Evolutionary conservation across 176 grass and related monocot genomes (phyloP).

Genomic region (Ananas comosus): DNA sequence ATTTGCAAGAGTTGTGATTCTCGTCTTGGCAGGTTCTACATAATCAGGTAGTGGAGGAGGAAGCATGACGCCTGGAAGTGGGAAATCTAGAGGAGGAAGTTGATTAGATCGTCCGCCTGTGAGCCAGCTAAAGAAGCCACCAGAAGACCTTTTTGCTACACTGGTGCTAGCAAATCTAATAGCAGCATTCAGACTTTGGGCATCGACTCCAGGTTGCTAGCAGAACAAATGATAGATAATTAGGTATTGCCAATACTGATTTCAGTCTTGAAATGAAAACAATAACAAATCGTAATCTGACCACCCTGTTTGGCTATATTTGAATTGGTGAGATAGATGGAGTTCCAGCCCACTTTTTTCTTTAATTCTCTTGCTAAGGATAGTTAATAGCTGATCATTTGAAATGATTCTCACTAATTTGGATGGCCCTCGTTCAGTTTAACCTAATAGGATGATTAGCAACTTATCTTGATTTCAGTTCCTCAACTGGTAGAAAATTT

Average conservation of each 20-base stretch:
- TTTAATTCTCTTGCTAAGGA: too few relatives aligned
- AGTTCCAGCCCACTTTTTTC: too few relatives aligned
- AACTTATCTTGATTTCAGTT: too few relatives aligned
- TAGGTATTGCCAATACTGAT: slow-evolving; percentile 7
- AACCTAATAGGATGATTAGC: too few relatives aligned
- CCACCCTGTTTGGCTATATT: too few relatives aligned
- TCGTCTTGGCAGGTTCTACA: slow-evolving; percentile 58
- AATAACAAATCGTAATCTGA: neutral
- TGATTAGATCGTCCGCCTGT: slow-evolving; percentile 55
- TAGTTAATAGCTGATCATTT: too few relatives aligned
- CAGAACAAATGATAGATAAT: slow-evolving; percentile 7
- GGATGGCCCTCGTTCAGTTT: too few relatives aligned
- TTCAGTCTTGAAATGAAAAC: neutral
- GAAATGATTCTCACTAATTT: too few relatives aligned
- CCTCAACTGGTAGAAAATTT: too few relatives aligned
- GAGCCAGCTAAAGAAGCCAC: slow-evolving; percentile 64
- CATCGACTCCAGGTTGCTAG: slow-evolving; percentile 30
- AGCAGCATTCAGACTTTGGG: slow-evolving; percentile 30
- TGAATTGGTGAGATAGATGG: too few relatives aligned
- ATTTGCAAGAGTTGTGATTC: slow-evolving; percentile 67
- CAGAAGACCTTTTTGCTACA: slow-evolving; percentile 49
- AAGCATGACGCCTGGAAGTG: slow-evolving; percentile 58
- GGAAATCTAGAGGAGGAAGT: slow-evolving; percentile 62
- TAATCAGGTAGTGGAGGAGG: slow-evolving; percentile 54
- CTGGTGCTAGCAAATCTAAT: slow-evolving; percentile 58